A percentile compares a stretch with the other conserved stretches of the same genome.
Evolutionary conservation across 371 early-diverging fungal species (phyloP).

Genomic region (Syncephalastrum contaminatum): DNA sequence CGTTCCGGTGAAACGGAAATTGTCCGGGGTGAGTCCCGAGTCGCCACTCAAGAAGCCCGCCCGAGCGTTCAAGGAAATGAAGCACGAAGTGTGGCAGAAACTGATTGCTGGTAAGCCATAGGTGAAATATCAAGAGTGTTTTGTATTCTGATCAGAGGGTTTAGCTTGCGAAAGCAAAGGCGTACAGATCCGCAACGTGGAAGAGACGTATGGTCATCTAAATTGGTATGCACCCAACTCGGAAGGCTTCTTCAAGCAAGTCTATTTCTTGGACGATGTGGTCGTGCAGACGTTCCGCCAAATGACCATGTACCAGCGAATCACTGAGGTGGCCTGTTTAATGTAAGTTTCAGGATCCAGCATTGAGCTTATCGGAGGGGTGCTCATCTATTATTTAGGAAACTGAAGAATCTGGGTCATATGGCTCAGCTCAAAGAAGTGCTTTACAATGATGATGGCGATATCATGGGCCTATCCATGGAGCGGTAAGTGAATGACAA

Average conservation of each 20-base stretch:
- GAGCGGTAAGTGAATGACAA: slow-evolving; percentile 40
- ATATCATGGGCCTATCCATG: slow-evolving; percentile 48
- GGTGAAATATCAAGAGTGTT: neutral
- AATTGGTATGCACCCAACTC: slow-evolving; percentile 46
- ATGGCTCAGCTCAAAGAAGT: slow-evolving; percentile 51
- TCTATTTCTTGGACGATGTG: slow-evolving; percentile 43
- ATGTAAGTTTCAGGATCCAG: slow-evolving; percentile 29
- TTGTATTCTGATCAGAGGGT: neutral
- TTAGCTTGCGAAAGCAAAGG: slow-evolving; percentile 40
- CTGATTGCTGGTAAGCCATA: slow-evolving; percentile 30
- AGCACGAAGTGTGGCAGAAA: slow-evolving; percentile 33
- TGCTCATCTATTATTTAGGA: slow-evolving; percentile 24
- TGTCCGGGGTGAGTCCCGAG: too few relatives aligned
- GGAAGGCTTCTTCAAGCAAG: slow-evolving; percentile 53
- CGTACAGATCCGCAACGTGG: slow-evolving; percentile 30
- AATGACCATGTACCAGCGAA: slow-evolving; percentile 54
- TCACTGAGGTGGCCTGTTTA: slow-evolving; percentile 53
- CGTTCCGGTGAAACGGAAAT: too few relatives aligned
- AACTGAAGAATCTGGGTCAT: slow-evolving; percentile 42
- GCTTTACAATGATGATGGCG: slow-evolving; percentile 45
- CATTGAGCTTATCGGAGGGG: neutral
- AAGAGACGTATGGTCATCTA: slow-evolving; percentile 29
- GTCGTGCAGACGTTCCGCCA: slow-evolving; percentile 51
- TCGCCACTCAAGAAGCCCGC: too few relatives aligned
- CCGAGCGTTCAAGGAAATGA: too few relatives aligned